Percentiles rank a stretch among this genome's conserved stretches.
These are phyloP conservation scores for Amoebophrya sp. DNA, from an alignment of 169 alveolate genomes.

Conservation along the genomic window DNA sequence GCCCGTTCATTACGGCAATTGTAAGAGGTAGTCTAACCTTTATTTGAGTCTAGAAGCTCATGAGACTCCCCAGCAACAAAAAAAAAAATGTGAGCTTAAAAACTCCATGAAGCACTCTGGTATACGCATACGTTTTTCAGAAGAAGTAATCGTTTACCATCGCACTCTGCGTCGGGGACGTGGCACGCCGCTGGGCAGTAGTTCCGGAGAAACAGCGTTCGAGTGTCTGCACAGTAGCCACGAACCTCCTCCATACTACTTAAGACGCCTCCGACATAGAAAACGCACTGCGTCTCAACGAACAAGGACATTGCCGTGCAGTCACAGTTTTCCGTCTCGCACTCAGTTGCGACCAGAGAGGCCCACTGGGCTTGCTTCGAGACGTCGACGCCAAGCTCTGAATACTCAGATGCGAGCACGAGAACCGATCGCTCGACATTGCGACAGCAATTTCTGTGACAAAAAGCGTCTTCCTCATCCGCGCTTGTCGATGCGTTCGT, in stretches of 20 bases:
- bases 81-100: too few species aligned
- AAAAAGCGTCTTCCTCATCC: too few species aligned
- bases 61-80: too few species aligned
- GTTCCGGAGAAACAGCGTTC: not conserved
- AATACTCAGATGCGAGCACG: not conserved
- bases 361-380: not conserved
- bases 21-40: too few species aligned
- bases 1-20: too few species aligned
- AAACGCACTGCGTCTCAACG: not conserved
- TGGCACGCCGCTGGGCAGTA: not conserved
- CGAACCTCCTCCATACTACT: not conserved
- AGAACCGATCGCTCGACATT: not conserved
- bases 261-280: not conserved
- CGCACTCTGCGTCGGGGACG: not conserved
- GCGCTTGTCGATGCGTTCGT: too few species aligned
- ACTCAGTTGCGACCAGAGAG: not conserved
- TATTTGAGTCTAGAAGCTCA: too few species aligned
- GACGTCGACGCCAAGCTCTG: not conserved
- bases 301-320: not conserved
- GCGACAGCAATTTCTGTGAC: not conserved
- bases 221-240: not conserved
- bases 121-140: too few species aligned
- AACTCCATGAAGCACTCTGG: too few species aligned
- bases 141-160: too few species aligned
- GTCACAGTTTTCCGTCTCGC: not conserved